Base-by-base conservation (phyloP, 83 land plant species). In the Diphasiastrum complanatum region DNA sequence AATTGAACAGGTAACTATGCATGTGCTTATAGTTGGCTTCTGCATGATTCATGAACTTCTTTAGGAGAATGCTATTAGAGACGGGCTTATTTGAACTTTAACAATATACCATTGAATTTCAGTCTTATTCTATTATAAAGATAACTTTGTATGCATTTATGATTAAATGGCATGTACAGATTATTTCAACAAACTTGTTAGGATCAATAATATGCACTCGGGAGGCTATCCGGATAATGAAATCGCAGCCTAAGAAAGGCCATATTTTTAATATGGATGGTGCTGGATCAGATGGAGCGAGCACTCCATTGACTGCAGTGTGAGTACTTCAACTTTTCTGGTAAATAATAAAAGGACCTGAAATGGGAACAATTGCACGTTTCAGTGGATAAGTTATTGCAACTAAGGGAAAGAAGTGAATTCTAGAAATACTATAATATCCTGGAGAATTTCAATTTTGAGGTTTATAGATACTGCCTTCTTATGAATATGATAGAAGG, bases 191-290 rank as follows among this genome's bases (percentile, higher is more conserved):
- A 60, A 93, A 93, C 51, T 74, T 93, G 61, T 71, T 82, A 46
- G 99, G 99, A 14, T 93, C 99, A 31, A 19, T 93, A 30, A 83
- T 93, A 27, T 93, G 96, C 79, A 89, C 99, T 45, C 81, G 81
- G 41, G 92, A 93, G 77, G 99, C 99, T 23, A 89, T 89, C 62
- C 79, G 78, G 19, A 72, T 82, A 25, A 93, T 93, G 96, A 59
- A 56, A 30, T 52, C 47, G 41, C 91, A 89, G 64, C 66, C 65
- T 3, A 85, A 80, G 37, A 95, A 95, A 32, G 99, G 99, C 4
- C 89, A 95, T 58, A 74, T 95, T 35, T 95, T 95, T 61, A 93
- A 93, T 74, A 93, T 93, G 98, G 98, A 93, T 77, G 98, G 96
- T 26, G 91, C 91, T 52, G 98, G 99, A 26, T 95, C 99, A 51